Evolutionary conservation across 345 rosid genomes (phyloP), one percentile per base, ranked within the genome.

Genomic region (Citrus unshiu): DNA sequence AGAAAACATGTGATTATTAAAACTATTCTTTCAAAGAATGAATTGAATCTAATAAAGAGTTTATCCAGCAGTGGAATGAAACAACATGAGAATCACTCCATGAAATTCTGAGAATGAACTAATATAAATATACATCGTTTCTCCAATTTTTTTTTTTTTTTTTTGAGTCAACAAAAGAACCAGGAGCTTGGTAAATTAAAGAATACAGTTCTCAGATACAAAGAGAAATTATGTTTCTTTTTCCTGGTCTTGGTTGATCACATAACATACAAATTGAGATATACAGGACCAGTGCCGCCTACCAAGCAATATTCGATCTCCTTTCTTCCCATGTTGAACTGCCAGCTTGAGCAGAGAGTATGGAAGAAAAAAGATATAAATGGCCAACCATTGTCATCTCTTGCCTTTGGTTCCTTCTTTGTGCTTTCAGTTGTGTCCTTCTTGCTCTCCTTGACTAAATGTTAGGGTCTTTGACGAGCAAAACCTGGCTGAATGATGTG

Each of bases 401-500:
- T 46, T 59, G 22, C 16, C n/a, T 6, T 46, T 32, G 27, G 9
- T 27, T 67, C 18, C 43, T 40, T 40, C 58, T 25, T 22, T 25
- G 22, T 73, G 40, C 10, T 64, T 19, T 65, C 24, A 18, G 6
- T 21, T 27, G 57, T 27, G 59, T 49, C 35, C 37, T 6, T 79
- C 66, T 34, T 29, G 32, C 58, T 32, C 59, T 79, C 76, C 86
- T 83, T 86, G 18, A 46, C 13, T 77, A 70, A 58, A 40, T 72
- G 73, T 56, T 84, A 70, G 18, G 89, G 86, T 74, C 79, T 89
- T 75, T 89, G 93, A 63, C 96, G 95, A 81, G 97, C 87, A 75
- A 94, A 91, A 67, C 98, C 98, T 6, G 97, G 98, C 98, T 95
- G 93, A 77, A 81, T 66, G 46, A 79, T 63, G 70, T 72, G 65